Percentiles rank a stretch among this genome's conserved stretches.
These are phyloP conservation scores for Diaporthe ampelina DNA, from an alignment of 2,329 filamentous ascomycete genomes.

Conservation along the genomic window DNA sequence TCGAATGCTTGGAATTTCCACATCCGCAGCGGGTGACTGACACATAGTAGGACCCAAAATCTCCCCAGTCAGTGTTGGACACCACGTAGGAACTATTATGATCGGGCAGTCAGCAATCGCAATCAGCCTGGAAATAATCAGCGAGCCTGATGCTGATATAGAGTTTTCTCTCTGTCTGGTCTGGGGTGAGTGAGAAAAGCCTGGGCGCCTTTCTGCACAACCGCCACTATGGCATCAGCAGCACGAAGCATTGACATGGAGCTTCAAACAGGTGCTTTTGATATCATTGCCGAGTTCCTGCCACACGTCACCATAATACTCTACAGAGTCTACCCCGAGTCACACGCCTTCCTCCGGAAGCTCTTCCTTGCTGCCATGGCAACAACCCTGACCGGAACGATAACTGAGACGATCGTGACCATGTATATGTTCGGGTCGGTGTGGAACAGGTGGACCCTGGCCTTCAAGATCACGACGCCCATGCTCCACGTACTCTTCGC, in stretches of 20 bases:
- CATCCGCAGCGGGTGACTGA: too few species aligned
- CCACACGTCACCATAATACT: slow-evolving; percentile 33
- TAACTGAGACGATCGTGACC: slow-evolving; percentile 23
- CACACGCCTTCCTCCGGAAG: slow-evolving; percentile 15
- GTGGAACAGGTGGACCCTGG: slow-evolving; percentile 32
- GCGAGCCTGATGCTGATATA: slow-evolving; percentile 33
- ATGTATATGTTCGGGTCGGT: slow-evolving; percentile 32
- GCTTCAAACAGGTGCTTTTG: slow-evolving; percentile 17
- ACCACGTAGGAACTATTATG: slow-evolving; percentile 32
- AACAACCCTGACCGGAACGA: slow-evolving; percentile 25
- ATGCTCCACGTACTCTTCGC: slow-evolving; percentile 32
- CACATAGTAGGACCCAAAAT: not conserved
- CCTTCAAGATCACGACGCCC: slow-evolving; percentile 33
- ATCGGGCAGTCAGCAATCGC: slow-evolving; percentile 34
- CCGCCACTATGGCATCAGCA: too few species aligned
- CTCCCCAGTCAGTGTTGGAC: slow-evolving; percentile 29
- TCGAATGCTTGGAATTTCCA: too few species aligned
- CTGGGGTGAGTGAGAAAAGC: slow-evolving; percentile 23
- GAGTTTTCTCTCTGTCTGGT: slow-evolving; percentile 35
- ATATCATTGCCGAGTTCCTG: slow-evolving; percentile 32
- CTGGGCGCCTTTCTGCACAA: not conserved
- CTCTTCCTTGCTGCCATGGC: slow-evolving; percentile 26
- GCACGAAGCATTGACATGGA: not conserved
- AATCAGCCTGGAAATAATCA: slow-evolving; percentile 33
- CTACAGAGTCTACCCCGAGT: slow-evolving; percentile 23